phyloP scores from a whole-genome alignment of 306 rosid species.

The Lathyrus oleraceus region DNA sequence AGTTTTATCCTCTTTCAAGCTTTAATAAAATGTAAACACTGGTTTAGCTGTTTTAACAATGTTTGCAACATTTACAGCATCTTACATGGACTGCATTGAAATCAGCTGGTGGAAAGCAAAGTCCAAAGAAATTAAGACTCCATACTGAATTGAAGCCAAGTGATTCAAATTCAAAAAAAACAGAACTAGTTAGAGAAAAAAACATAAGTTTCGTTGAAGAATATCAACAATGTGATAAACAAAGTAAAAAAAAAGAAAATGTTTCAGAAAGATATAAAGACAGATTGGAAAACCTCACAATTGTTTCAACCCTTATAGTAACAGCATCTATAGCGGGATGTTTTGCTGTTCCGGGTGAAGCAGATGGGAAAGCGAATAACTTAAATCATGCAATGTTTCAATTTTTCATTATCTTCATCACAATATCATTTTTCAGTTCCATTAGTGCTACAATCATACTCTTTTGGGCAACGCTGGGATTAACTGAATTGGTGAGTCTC shows the following conservation, averaged over 20 bases:
- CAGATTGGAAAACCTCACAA: slow-evolving; percentile 19
- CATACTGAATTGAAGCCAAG: too few relatives aligned
- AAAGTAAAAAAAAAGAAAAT: neutral
- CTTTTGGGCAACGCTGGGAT: slow-evolving; percentile 39
- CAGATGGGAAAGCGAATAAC: slow-evolving; percentile 20
- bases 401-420: slow-evolving; percentile 24
- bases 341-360: slow-evolving; percentile 35
- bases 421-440: slow-evolving; percentile 40
- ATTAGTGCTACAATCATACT: slow-evolving; percentile 29
- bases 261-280: neutral
- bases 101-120: neutral
- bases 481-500: neutral
- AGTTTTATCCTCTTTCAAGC: too few relatives aligned
- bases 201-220: too few relatives aligned
- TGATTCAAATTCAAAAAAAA: too few relatives aligned
- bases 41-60: neutral
- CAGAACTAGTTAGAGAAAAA: too few relatives aligned
- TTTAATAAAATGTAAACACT: too few relatives aligned
- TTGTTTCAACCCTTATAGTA: slow-evolving; percentile 37
- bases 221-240: neutral
- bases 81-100: slow-evolving; percentile 25
- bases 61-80: neutral
- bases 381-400: slow-evolving; percentile 10
- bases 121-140: neutral
- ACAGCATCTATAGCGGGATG: slow-evolving; percentile 38